Evolutionary conservation across 805 yeast genomes (phyloP).

Genomic region (Danielia reshetovae): DNA sequence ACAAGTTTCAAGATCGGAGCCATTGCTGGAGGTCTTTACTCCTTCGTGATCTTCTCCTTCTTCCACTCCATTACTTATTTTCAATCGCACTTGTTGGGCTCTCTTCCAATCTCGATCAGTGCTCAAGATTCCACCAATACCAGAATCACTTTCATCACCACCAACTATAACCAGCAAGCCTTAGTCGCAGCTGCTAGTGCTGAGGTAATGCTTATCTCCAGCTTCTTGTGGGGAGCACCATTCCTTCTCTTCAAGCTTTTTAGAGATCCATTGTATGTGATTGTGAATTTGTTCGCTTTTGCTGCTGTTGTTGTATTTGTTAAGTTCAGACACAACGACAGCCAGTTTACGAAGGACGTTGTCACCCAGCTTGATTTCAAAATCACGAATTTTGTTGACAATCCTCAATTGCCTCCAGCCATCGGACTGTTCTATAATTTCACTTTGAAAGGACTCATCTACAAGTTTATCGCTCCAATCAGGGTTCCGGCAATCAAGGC

Average conservation of each 20-base stretch:
- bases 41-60: slow-evolving; percentile 33
- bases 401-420: slow-evolving; percentile 13
- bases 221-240: slow-evolving; percentile 25
- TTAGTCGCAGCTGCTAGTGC: slow-evolving; percentile 35
- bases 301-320: slow-evolving; percentile 27
- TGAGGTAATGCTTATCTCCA: slow-evolving; percentile 28
- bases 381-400: slow-evolving; percentile 24
- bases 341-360: slow-evolving; percentile 32
- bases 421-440: slow-evolving; percentile 16
- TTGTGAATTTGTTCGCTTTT: slow-evolving; percentile 33
- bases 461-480: slow-evolving; percentile 19
- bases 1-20: slow-evolving; percentile 28
- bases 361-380: slow-evolving; percentile 44
- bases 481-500: slow-evolving; percentile 9
- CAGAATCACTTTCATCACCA: slow-evolving; percentile 27
- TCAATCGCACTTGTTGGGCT: slow-evolving; percentile 30
- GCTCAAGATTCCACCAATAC: slow-evolving; percentile 27
- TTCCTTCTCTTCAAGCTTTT: slow-evolving; percentile 20
- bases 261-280: slow-evolving; percentile 22
- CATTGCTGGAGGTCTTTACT: slow-evolving; percentile 37
- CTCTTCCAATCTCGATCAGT: slow-evolving; percentile 29
- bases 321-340: slow-evolving; percentile 33
- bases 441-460: slow-evolving; percentile 16
- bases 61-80: slow-evolving; percentile 38
- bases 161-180: slow-evolving; percentile 33